A percentile compares a stretch with the other conserved stretches of the same genome.
Conservation (phyloP, 1,284 basidiomycete species). For the Cystobasidium pallidum region DNA sequence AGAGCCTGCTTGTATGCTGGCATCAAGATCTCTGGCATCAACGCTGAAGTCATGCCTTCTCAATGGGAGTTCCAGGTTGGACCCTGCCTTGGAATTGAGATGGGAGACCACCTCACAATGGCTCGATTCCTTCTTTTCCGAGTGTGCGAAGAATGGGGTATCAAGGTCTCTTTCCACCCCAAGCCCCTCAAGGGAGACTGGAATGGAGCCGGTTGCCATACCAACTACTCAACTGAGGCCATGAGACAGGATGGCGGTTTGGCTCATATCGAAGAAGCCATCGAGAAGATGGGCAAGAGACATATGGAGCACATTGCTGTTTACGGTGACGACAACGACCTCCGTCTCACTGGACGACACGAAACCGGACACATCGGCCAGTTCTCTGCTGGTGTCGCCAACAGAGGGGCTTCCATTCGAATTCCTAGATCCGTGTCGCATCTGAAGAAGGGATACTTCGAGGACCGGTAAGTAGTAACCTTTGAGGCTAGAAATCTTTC, state of each 20-base stretch:
- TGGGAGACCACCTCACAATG: slow-evolving; percentile 99
- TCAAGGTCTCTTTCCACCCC: slow-evolving; percentile 97
- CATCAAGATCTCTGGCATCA: slow-evolving; percentile 98
- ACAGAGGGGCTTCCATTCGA: slow-evolving; percentile 95
- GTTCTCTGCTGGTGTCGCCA: slow-evolving; percentile 94
- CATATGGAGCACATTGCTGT: slow-evolving; percentile 75
- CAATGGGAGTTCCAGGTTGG: slow-evolving; percentile 68
- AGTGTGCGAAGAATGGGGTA: slow-evolving; percentile 67
- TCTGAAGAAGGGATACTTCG: slow-evolving; percentile 77
- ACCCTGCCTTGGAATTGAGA: slow-evolving; percentile 72
- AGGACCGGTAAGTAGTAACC: slow-evolving; percentile 64
- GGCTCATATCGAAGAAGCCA: slow-evolving; percentile 89
- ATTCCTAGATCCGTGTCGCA: slow-evolving; percentile 51
- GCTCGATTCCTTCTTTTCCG: slow-evolving; percentile 68
- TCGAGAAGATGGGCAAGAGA: slow-evolving; percentile 63
- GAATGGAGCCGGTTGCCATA: slow-evolving; percentile 93
- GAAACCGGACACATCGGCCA: slow-evolving; percentile 94
- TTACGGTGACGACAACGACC: slow-evolving; percentile 94
- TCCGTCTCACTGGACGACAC: slow-evolving; percentile 88
- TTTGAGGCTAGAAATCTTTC: no score
- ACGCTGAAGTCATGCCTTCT: slow-evolving; percentile 99
- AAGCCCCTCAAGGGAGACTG: slow-evolving; percentile 97
- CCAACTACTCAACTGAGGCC: slow-evolving; percentile 85
- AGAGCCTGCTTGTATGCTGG: slow-evolving; percentile 92
- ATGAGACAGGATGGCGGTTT: slow-evolving; percentile 94